Base-by-base conservation (phyloP, 192 early-diverging fungal species). In the Linnemannia exigua region DNA sequence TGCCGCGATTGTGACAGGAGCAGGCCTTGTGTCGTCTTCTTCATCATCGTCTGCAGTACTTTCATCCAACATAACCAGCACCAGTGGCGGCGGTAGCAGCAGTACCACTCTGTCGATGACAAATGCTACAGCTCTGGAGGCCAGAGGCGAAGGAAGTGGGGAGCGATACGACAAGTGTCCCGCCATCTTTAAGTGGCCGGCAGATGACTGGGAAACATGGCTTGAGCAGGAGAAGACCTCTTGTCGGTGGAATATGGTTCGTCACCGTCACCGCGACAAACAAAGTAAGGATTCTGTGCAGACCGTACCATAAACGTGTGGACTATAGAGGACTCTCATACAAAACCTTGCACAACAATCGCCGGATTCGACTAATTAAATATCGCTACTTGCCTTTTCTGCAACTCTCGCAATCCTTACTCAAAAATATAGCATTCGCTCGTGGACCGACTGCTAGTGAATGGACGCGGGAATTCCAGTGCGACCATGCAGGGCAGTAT, bases 401-500 rank as follows among this genome's bases (percentile, higher is more conserved):
- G n/a, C n/a, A n/a, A n/a, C n/a, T n/a, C 33, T 25, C 37, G n/a
- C 9, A 44, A 16, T 68, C 41, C 7, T 54, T 58, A 12, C 31
- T 12, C 3, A 50, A 58, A 20, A 41, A 35, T 8, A 28, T 33
- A 86, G 84, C 76, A 28, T 86, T 80, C 36, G 73, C 84, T 11
- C 78, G 84, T 20, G 84, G 84, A 20, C 84, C 84, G 22, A 80
- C 84, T 31, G 84, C 84, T 0, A 77, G 84, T 25, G 84, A 86
- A 72, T 86, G 84, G 84, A 80, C 67, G 12, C 67, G 84, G 20
- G 84, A 86, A 54, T 86, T 58, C 33, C 84, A 86, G 9, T 86
- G 84, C 38, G 84, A 80, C 25, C 84, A 86, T 74, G 84, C 84
- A 20, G 84, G 84, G 5, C 84, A 80, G 2, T 86, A 86, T 63